Conservation (phyloP, 1,139 yeast genomes). For the Nakaseomyces sp. region DNA sequence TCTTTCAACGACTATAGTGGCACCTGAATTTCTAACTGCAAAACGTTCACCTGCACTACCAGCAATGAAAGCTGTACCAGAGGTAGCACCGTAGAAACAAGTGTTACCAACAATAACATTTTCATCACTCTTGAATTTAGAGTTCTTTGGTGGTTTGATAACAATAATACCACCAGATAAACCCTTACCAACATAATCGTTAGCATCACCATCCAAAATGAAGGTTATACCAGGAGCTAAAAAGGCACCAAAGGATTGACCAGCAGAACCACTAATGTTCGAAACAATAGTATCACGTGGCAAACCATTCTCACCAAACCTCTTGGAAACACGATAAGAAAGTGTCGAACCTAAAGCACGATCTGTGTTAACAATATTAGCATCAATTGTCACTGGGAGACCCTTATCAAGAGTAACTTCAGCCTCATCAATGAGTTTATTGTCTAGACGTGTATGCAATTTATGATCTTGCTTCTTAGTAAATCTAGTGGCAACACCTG, state of each 20-base stretch:
- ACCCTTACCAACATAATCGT: constrained; percentile 97
- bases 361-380: constrained; percentile 89
- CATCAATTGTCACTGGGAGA: constrained; percentile 86
- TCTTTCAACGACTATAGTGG: constrained; percentile 92
- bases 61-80: constrained; percentile 87
- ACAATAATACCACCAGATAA: constrained; percentile 90
- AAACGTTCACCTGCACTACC: constrained; percentile 99
- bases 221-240: constrained; percentile 92
- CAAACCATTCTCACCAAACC: constrained; percentile 84
- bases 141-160: constrained; percentile 82
- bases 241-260: constrained; percentile 98
- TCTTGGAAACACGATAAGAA: constrained; percentile 87
- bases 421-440: constrained; percentile 91
- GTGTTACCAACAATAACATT: constrained; percentile 96
- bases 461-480: constrained; percentile 92
- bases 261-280: constrained; percentile 86
- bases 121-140: constrained; percentile 86
- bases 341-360: constrained; percentile 93
- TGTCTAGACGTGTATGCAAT: constrained; percentile 85
- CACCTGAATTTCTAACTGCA: constrained; percentile 98
- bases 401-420: constrained; percentile 91
- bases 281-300: constrained; percentile 96
- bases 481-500: constrained; percentile 94
- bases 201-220: constrained; percentile 94
- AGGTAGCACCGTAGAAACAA: constrained; percentile 95